Percentiles rank a stretch among this genome's conserved stretches.
Evolutionary conservation across 148 eudicot genomes (phyloP).

Genomic region (Cornus controversa): DNA sequence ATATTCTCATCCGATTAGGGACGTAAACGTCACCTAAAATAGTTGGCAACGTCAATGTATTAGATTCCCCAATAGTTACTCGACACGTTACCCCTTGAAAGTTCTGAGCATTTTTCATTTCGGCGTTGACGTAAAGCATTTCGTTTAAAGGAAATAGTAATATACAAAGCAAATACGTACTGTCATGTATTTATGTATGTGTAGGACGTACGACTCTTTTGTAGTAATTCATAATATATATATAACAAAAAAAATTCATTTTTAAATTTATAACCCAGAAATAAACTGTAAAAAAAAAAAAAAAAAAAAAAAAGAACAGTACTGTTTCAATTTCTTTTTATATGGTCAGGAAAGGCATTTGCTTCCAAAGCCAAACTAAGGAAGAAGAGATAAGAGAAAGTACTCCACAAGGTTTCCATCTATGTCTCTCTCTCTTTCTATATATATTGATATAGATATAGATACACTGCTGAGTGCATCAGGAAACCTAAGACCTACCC

Average conservation of each 20-base stretch:
- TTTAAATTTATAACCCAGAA: background rate
- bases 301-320: background rate
- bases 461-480: background rate
- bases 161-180: no score
- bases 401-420: background rate
- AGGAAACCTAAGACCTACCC: conserved; percentile 3
- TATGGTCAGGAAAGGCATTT: background rate
- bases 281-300: no score
- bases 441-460: background rate
- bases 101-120: background rate
- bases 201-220: no score
- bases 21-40: background rate
- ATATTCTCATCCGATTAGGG: background rate
- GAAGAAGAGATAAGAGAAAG: background rate
- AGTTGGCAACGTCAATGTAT: no score
- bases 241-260: no score
- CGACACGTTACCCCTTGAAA: background rate
- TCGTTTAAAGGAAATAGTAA: no score
- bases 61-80: background rate
- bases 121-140: background rate
- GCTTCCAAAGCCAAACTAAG: background rate
- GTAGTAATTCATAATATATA: no score
- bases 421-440: background rate
- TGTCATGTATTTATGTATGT: no score
- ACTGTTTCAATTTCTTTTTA: background rate